A percentile compares a stretch with the other conserved stretches of the same genome.
Conservation (phyloP, 2,329 filamentous ascomycete species). For the Aphanoascus verrucosus region DNA sequence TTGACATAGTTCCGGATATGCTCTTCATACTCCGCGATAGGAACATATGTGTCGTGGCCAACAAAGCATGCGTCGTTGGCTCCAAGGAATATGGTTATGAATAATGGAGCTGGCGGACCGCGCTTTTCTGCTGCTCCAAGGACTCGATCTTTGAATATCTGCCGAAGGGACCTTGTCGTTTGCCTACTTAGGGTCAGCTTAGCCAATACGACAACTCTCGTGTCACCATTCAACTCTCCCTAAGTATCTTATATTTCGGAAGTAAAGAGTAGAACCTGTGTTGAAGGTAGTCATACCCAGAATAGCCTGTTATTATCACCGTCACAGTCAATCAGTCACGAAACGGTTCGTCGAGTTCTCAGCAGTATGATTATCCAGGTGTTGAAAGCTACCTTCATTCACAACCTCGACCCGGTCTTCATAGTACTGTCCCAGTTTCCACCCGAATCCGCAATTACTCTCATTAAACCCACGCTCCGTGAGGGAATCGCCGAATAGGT, state of each 20-base stretch:
- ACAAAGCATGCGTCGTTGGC: conserved; percentile 31
- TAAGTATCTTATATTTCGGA: neutral
- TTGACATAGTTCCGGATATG: conserved; percentile 30
- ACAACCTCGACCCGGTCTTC: conserved; percentile 18
- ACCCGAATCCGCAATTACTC: conserved; percentile 16
- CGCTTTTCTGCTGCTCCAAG: conserved; percentile 12
- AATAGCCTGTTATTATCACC: conserved; percentile 11
- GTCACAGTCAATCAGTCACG: neutral
- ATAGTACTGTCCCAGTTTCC: conserved; percentile 17
- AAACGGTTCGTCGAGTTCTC: neutral
- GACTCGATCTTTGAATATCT: conserved; percentile 12
- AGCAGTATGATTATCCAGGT: neutral
- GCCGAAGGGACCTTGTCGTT: conserved; percentile 15
- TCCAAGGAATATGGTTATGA: conserved; percentile 33
- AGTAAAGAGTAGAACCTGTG: neutral
- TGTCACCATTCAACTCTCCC: no score
- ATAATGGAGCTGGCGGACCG: conserved; percentile 22
- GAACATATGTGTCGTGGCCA: conserved; percentile 21
- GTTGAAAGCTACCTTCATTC: conserved; percentile 15
- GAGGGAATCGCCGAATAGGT: conserved; percentile 20
- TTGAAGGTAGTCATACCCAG: conserved; percentile 13
- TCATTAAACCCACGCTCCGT: conserved; percentile 16
- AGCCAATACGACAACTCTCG: neutral
- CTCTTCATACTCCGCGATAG: conserved; percentile 25
- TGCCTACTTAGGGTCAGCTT: conserved; percentile 9